phyloP scores from a whole-genome alignment of 108 stramenopile genomes.

The Nitzschia sp. region DNA sequence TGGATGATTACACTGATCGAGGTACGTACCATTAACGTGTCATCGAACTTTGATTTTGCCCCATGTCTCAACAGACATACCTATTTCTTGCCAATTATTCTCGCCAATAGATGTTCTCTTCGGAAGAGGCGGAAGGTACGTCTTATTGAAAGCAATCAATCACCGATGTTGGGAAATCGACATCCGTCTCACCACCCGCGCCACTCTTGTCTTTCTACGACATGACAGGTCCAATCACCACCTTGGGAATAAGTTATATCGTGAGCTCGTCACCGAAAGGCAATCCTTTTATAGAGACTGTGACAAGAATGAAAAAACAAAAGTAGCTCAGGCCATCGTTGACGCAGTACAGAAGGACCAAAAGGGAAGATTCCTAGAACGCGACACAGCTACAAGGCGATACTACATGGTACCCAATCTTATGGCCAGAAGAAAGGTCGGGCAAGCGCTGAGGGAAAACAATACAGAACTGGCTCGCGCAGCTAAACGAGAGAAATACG shows the following conservation, averaged over 20 bases:
- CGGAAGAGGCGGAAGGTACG: constrained; percentile 56
- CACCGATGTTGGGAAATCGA: too few relatives aligned
- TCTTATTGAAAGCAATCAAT: too few relatives aligned
- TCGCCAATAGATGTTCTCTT: constrained; percentile 48
- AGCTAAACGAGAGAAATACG: constrained; percentile 43
- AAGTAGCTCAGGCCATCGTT: constrained; percentile 33
- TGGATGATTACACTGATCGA: constrained; percentile 21
- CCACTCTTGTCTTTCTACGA: neutral
- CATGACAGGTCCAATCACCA: constrained; percentile 32
- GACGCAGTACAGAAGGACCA: constrained; percentile 20
- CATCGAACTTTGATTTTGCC: too few relatives aligned
- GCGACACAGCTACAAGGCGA: constrained; percentile 26
- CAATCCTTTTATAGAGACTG: constrained; percentile 27
- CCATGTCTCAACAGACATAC: too few relatives aligned
- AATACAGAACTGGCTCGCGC: constrained; percentile 43
- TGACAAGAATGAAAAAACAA: constrained; percentile 46
- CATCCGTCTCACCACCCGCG: constrained; percentile 5
- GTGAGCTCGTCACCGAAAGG: constrained; percentile 30
- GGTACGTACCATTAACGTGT: neutral
- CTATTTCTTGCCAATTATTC: too few relatives aligned
- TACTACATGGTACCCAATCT: constrained; percentile 39
- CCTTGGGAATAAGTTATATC: constrained; percentile 44
- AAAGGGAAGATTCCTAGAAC: constrained; percentile 45
- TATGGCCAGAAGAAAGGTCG: constrained; percentile 34
- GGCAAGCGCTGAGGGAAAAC: constrained; percentile 42